These are phyloP conservation scores for Amanita rubescens DNA, from an alignment of 768 basidiomycete genomes.

Conservation along the genomic window DNA sequence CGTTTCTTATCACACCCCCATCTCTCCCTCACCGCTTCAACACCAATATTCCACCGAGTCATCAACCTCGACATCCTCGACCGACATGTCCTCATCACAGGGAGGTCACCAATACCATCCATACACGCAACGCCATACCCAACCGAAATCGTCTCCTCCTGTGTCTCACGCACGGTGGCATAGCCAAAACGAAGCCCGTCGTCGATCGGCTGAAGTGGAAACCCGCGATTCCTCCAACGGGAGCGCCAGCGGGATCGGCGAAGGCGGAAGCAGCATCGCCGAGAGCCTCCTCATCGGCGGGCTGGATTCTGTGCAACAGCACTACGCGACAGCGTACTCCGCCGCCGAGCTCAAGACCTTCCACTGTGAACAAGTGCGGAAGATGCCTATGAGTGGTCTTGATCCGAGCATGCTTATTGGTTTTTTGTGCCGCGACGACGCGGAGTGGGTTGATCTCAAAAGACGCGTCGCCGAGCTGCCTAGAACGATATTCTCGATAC, in stretches of 20 bases:
- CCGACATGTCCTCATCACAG: conserved; percentile 19
- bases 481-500: conserved; percentile 76
- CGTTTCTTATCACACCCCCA: conserved; percentile 45
- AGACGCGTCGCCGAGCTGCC: conserved; percentile 60
- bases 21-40: conserved; percentile 60
- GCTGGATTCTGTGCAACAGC: conserved; percentile 45
- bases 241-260: conserved; percentile 3
- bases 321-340: conserved; percentile 70
- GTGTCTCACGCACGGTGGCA: neutral
- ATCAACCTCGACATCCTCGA: conserved; percentile 19
- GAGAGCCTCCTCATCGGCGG: conserved; percentile 13
- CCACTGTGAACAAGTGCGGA: conserved; percentile 94
- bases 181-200: conserved; percentile 6
- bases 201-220: neutral
- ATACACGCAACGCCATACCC: neutral
- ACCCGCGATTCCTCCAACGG: neutral
- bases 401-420: conserved; percentile 98
- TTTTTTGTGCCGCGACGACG: conserved; percentile 77
- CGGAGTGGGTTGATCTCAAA: conserved; percentile 81
- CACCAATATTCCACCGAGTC: conserved; percentile 44
- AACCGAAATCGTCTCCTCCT: conserved; percentile 3
- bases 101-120: conserved; percentile 20
- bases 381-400: conserved; percentile 85
- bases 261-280: conserved; percentile 6
- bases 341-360: conserved; percentile 75